Evolutionary conservation across 1,139 yeast species (phyloP), one percentile per base, ranked within the genome.

Genomic region (Suhomyces bolitotheri): DNA sequence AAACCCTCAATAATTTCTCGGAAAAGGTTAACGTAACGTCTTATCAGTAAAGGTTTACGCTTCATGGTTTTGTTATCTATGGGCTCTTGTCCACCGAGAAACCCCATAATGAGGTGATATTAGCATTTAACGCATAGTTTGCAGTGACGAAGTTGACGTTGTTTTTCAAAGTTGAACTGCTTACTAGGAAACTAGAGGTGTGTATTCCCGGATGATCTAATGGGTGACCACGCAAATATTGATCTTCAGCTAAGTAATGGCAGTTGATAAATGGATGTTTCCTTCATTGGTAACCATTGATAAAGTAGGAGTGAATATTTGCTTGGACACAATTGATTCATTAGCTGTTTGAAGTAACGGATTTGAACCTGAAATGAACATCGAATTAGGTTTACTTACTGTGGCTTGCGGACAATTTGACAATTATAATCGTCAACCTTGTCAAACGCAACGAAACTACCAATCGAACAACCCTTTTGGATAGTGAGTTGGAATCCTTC

Each of bases 261-360:
- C 49, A 44, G 31, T 51, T 46, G 17, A 51, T 40, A 33, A 56
- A 54, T 8, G 55, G 40, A 31, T 4, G 36, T 30, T 16, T 45
- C 45, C n/a, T 43, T 37, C 1, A 38, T 23, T 2, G 52, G 47
- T 2, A 31, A 21, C 59, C 59, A 56, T 25, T 51, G 46, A 41
- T 58, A 59, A 23, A 51, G 45, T 3, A 59, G 51, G 8, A 59
- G 27, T 2, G 54, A 44, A 10, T 56, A 41, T 17, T 39, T 40
- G n/a, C 43, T 27, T 16, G 44, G 39, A 10, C 36, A 34, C 4
- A 38, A 33, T 12, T 31, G 39, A 29, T 47, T 51, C 53, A 35
- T 46, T 47, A 8, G 57, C 43, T 14, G 47, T 41, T 34, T 46
- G 51, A 9, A 45, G 35, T 16, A 58, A 38, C n/a, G 45, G 37